A percentile compares a stretch with the other conserved stretches of the same genome.
phyloP scores from a whole-genome alignment of 192 early-diverging fungal species.

The Coemansia sp. region DNA sequence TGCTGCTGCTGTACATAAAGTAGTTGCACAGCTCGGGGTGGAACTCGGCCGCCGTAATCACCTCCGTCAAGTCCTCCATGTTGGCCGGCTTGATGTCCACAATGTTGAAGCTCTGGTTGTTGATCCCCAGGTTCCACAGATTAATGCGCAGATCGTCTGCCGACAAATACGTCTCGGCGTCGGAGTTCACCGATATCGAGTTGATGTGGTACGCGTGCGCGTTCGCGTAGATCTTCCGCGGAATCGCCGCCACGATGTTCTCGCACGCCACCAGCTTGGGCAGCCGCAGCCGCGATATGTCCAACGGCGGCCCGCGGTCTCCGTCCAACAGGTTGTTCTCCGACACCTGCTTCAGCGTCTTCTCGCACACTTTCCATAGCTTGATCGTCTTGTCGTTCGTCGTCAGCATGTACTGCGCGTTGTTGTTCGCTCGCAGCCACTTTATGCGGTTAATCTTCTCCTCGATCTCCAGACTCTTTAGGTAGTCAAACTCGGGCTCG shows the following conservation, averaged over 20 bases:
- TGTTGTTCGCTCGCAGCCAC: conserved; percentile 96
- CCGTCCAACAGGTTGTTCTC: conserved; percentile 87
- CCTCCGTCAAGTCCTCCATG: conserved; percentile 99
- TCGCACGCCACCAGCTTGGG: conserved; percentile 92
- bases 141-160: conserved; percentile 98
- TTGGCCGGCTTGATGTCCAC: conserved; percentile 99
- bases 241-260: conserved; percentile 92
- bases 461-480: conserved; percentile 99
- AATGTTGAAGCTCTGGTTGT: conserved; percentile 99
- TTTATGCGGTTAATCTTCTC: conserved; percentile 99
- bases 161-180: conserved; percentile 95
- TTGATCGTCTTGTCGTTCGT: conserved; percentile 99
- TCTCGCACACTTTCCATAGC: conserved; percentile 99
- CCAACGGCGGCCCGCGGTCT: conserved; percentile 47
- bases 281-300: conserved; percentile 59
- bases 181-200: conserved; percentile 98
- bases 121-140: conserved; percentile 96
- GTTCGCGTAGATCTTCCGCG: conserved; percentile 93
- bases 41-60: conserved; percentile 98
- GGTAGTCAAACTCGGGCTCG: conserved; percentile 99
- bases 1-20: conserved; percentile 98
- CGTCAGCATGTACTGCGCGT: conserved; percentile 93
- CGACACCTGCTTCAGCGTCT: conserved; percentile 89
- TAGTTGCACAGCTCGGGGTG: conserved; percentile 94
- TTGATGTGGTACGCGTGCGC: conserved; percentile 99